Base-by-base conservation (phyloP, 2,329 filamentous ascomycete species). In the Botrytis paeoniae region DNA sequence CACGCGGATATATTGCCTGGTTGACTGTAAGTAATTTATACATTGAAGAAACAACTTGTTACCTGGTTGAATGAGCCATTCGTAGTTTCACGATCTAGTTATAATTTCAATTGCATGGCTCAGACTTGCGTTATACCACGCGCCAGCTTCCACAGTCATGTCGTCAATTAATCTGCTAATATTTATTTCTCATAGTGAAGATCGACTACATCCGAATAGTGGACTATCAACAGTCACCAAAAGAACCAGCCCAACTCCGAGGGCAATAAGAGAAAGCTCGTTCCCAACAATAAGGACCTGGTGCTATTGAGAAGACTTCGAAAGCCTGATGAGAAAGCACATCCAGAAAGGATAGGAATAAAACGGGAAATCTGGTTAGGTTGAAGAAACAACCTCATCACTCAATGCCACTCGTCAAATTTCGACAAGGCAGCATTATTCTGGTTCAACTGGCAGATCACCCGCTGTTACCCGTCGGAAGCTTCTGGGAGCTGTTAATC, bases 1-100 rank as follows among this genome's bases (percentile, higher is more conserved):
- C n/a, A 16, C 12, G 14, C n/a, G 25, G 2, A 29, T 54, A 16
- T 18, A 1, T 54, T 29, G n/a, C 16, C 51, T 54, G 12, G 14
- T 29, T 18, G 14, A 8, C n/a, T 29, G n/a, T 29, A 57, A 32
- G 6, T 57, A 9, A 29, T 57, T 1, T 18, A 9, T 29, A 3
- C 1, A 29, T 18, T 29, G n/a, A 32, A 4, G 6, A 29, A 18
- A 32, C 14, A 0, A 3, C 0, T 29, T 7, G 0, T 18, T 57
- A 3, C 1, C 14, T 1, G n/a, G n/a, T 9, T 0, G n/a, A 18
- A 57, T 18, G n/a, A 57, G 0, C n/a, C n/a, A 18, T 18, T 57
- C 14, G 14, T 3, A 29, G 51, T 29, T 29, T 4, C 14, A 32
- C 7, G 25, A n/a, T 57, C 14, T 32, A 57, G 14, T 29, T 18